A percentile compares a stretch with the other conserved stretches of the same genome.
Evolutionary conservation across 208 protist species (phyloP).

Genomic region (Herpetomonas tarakana): DNA sequence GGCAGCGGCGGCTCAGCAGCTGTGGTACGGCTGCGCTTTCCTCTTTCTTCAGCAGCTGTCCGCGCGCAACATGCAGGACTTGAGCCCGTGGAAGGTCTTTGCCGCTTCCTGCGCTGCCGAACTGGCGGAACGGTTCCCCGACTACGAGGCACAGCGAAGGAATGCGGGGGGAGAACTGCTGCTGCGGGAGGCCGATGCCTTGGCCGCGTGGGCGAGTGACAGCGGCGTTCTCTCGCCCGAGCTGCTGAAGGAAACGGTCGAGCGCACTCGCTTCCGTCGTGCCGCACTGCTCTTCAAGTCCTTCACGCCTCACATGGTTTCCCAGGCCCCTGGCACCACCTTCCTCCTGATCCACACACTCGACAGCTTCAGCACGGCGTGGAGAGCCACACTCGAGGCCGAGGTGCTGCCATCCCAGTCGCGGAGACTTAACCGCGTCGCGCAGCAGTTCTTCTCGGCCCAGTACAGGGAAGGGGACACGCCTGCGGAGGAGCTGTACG

Average conservation of each 20-base stretch:
- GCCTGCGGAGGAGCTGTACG: too few species aligned
- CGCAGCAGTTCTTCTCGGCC: too few species aligned
- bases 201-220: background rate
- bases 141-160: background rate
- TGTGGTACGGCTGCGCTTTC: constrained; percentile 66
- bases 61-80: constrained; percentile 34
- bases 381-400: constrained; percentile 11
- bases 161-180: background rate
- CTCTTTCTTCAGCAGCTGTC: constrained; percentile 78
- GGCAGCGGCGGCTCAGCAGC: background rate
- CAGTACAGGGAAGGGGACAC: too few species aligned
- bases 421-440: too few species aligned
- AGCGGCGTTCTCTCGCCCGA: constrained; percentile 32
- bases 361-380: constrained; percentile 22
- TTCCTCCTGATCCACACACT: constrained; percentile 21
- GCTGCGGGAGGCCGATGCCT: background rate
- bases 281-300: constrained; percentile 69
- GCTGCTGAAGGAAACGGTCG: constrained; percentile 48
- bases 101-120: constrained; percentile 26
- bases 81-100: constrained; percentile 38
- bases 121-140: constrained; percentile 2
- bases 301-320: constrained; percentile 47
- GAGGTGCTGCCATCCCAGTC: background rate
- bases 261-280: constrained; percentile 57
- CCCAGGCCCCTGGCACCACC: constrained; percentile 52